These are phyloP conservation scores for Trichoderma reesei DNA, from an alignment of 495 filamentous ascomycete species.

Conservation along the genomic window DNA sequence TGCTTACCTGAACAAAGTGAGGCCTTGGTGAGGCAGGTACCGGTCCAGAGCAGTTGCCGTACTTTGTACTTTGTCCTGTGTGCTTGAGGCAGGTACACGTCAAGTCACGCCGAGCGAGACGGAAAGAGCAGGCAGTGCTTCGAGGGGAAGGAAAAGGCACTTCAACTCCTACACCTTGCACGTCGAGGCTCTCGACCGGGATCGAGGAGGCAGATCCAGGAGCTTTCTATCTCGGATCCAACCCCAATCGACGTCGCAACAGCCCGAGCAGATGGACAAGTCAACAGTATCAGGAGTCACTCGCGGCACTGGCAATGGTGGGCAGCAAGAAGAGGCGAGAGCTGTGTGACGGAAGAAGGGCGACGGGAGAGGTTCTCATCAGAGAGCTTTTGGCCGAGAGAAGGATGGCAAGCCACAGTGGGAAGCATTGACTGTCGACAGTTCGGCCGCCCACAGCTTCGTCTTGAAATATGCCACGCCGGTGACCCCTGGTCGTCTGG, in stretches of 20 bases:
- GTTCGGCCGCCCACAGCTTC: neutral
- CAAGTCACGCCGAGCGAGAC: neutral
- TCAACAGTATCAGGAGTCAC: neutral
- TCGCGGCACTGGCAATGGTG: neutral
- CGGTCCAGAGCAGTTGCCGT: neutral
- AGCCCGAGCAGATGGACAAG: neutral
- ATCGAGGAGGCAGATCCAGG: neutral
- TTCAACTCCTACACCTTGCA: neutral
- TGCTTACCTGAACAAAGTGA: constrained; percentile 9
- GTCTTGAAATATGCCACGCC: constrained; percentile 8
- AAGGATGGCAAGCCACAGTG: constrained; percentile 7
- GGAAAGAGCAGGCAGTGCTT: neutral
- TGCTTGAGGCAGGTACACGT: neutral
- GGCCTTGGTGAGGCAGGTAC: neutral
- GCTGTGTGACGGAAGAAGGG: neutral
- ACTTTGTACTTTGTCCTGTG: neutral
- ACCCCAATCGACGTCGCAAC: neutral
- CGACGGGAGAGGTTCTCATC: neutral
- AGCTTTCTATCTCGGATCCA: neutral
- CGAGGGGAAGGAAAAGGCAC: neutral
- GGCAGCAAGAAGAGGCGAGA: neutral
- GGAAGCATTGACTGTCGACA: neutral
- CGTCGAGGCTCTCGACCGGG: neutral
- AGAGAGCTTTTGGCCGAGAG: neutral
- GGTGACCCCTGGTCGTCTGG: neutral